These are phyloP conservation scores for Quercus alba DNA, from an alignment of 306 rosid species.

Conservation along the genomic window DNA sequence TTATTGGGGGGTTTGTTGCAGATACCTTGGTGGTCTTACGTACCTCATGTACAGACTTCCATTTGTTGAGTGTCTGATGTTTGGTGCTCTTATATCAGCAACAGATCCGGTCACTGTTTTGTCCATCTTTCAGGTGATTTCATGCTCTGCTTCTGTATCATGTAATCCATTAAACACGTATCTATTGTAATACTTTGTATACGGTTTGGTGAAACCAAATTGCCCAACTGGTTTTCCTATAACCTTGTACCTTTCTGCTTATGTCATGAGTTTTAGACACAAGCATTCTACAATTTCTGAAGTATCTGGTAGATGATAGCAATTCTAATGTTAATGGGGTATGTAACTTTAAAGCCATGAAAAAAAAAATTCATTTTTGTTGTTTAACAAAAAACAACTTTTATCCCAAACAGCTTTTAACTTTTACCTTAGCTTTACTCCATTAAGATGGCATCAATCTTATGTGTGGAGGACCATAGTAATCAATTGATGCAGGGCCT, in stretches of 20 bases:
- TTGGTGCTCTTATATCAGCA: slow-evolving; percentile 98
- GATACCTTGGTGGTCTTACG: slow-evolving; percentile 90
- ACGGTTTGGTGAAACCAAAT: slow-evolving; percentile 2
- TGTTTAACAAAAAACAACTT: no score
- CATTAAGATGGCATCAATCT: no score
- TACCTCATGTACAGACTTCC: slow-evolving; percentile 92
- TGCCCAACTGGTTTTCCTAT: slow-evolving; percentile 3
- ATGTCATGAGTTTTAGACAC: not conserved
- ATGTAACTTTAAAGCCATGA: no score
- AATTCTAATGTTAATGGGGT: no score
- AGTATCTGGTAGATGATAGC: no score
- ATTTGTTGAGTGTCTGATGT: slow-evolving; percentile 97
- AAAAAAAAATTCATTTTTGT: no score
- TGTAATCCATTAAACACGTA: not conserved
- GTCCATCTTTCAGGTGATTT: slow-evolving; percentile 91
- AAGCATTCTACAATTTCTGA: no score
- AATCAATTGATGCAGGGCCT: no score
- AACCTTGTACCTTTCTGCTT: not conserved
- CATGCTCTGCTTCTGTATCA: not conserved
- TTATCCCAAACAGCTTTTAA: no score
- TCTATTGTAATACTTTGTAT: slow-evolving; percentile 1
- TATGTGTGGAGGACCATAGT: no score
- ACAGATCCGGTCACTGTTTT: slow-evolving; percentile 97
- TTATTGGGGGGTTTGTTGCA: slow-evolving; percentile 36
- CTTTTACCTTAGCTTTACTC: no score